Base-by-base conservation (phyloP, 2,329 filamentous ascomycete genomes). In the Sporothrix humicola region DNA sequence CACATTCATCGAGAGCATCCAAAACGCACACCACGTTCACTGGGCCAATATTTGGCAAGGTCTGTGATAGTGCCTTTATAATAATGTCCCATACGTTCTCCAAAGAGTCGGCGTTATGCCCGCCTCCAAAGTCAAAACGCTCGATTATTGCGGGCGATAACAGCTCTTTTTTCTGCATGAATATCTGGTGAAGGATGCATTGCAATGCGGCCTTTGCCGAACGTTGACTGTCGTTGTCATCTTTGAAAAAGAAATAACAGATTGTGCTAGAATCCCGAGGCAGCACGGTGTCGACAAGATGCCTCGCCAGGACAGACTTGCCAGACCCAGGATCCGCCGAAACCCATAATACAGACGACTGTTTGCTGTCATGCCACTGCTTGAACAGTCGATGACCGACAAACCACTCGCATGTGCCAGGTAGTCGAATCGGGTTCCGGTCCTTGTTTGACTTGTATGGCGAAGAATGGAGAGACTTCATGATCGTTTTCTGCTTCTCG, bases 1-100 rank as follows among this genome's bases (percentile, higher is more conserved):
- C 13, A 42, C 73, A 76, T 8, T 75, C 82, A 68, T 85, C 83
- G 1, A 85, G 74, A 0, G 81, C 83, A 77, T 85, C 82, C 6
- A 85, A 74, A 0, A 84, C 78, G 9, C 73, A 75, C 5, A 74
- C 48, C 2, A 74, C 23, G n/a, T 23, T 26, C 23, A 26, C 23
- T 1, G 56, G 1, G 68, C n/a, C 23, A 20, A 9, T 3, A 10
- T n/a, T n/a, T 20, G n/a, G 9, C n/a, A 23, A 9, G n/a, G 8
- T n/a, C 1, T 13, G 20, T 0, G 23, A 26, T 26, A 26, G 23
- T 15, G 7, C 20, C 17, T 26, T 26, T 26, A 26, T 26, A 26
- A 26, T 26, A 26, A 26, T 26, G 23, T 26, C 23, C 23, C 23
- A 26, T 1, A 26, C 3, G 23, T 26, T 26, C 23, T 26, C 23